phyloP scores from a whole-genome alignment of 129 eudicot genomes.

The Helichrysum umbraculigerum region DNA sequence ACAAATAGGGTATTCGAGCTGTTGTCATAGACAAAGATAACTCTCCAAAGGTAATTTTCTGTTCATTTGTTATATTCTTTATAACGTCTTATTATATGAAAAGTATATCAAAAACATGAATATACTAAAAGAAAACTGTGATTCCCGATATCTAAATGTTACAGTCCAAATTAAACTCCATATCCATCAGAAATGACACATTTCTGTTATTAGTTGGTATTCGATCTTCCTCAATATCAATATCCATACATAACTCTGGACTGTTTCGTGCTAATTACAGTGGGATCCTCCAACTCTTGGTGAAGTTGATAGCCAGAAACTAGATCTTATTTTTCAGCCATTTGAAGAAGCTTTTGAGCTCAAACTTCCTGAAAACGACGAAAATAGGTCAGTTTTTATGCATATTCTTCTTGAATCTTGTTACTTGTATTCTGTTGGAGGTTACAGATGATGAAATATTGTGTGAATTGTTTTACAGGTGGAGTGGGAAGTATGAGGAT shows the following conservation, averaged over 20 bases:
- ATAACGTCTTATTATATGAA: background rate
- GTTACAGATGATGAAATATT: background rate
- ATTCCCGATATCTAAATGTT: background rate
- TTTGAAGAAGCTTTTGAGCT: constrained; percentile 79
- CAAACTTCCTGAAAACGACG: constrained; percentile 60
- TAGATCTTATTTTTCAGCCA: constrained; percentile 63
- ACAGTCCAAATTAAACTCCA: background rate
- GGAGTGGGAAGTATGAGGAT: constrained; percentile 90
- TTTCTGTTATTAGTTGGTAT: background rate
- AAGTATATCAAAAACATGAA: background rate
- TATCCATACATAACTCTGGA: background rate
- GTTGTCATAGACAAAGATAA: constrained; percentile 89
- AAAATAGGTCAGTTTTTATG: constrained; percentile 50
- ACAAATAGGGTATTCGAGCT: constrained; percentile 82
- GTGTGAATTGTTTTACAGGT: constrained; percentile 46
- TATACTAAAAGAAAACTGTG: background rate
- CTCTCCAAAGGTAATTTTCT: constrained; percentile 68
- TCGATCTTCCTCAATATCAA: background rate
- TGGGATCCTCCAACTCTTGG: constrained; percentile 78
- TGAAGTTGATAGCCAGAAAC: constrained; percentile 53
- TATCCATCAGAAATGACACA: background rate
- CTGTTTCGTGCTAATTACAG: constrained; percentile 35
- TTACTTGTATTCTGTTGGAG: background rate
- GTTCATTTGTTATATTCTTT: background rate
- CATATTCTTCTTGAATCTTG: constrained; percentile 12